Percentiles rank a stretch among this genome's conserved stretches.
Evolutionary conservation across 345 rosid species (phyloP).

Genomic region (Odontarrhena argentea): DNA sequence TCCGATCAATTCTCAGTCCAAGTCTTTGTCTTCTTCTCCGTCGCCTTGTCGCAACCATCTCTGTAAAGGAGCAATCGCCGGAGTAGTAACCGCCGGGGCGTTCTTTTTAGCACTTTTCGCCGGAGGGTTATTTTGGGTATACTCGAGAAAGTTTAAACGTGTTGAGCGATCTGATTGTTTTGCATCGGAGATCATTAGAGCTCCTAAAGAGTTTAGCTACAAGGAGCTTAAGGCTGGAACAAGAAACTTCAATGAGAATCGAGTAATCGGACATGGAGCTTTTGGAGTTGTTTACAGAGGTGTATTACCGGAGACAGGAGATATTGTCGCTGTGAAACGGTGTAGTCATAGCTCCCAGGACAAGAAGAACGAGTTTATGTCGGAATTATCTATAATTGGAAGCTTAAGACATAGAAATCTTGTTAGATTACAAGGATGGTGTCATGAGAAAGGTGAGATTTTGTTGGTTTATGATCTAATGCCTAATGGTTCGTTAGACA

Average conservation of each 20-base stretch:
- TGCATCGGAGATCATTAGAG: slow-evolving; percentile 80
- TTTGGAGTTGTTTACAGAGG: slow-evolving; percentile 94
- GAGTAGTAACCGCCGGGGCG: slow-evolving; percentile 86
- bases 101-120: slow-evolving; percentile 75
- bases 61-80: slow-evolving; percentile 91
- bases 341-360: slow-evolving; percentile 87
- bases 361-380: slow-evolving; percentile 73
- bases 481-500: slow-evolving; percentile 78
- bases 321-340: slow-evolving; percentile 81
- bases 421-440: slow-evolving; percentile 90
- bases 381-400: slow-evolving; percentile 89
- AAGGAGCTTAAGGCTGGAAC: slow-evolving; percentile 81
- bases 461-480: slow-evolving; percentile 86
- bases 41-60: slow-evolving; percentile 63
- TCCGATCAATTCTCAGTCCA: slow-evolving; percentile 37
- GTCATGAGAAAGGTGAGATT: slow-evolving; percentile 92
- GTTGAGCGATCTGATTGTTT: slow-evolving; percentile 68
- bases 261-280: slow-evolving; percentile 86
- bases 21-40: slow-evolving; percentile 40
- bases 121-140: slow-evolving; percentile 71
- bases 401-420: slow-evolving; percentile 87
- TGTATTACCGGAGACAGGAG: slow-evolving; percentile 66
- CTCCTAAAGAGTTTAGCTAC: slow-evolving; percentile 83
- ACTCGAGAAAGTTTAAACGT: slow-evolving; percentile 62
- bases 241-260: slow-evolving; percentile 64